These are phyloP conservation scores for Moesziomyces sp. DNA, from an alignment of 1,284 basidiomycete species.

Conservation along the genomic window DNA sequence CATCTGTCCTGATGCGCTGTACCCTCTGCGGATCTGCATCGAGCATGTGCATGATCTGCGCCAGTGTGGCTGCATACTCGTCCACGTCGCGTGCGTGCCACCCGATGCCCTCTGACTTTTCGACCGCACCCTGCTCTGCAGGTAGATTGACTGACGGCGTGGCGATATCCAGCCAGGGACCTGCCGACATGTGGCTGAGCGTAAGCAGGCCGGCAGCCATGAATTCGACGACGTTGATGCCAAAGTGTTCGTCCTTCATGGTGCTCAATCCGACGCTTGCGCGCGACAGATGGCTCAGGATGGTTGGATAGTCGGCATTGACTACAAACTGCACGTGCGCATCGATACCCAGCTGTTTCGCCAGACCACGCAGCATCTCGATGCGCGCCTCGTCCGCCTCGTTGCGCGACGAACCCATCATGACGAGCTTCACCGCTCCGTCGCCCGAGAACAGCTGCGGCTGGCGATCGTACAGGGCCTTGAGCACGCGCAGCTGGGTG, in stretches of 20 bases:
- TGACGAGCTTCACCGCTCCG: slow-evolving; percentile 67
- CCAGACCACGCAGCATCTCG: slow-evolving; percentile 74
- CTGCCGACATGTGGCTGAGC: slow-evolving; percentile 90
- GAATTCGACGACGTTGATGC: slow-evolving; percentile 96
- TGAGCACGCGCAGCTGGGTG: slow-evolving; percentile 80
- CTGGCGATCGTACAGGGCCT: slow-evolving; percentile 72
- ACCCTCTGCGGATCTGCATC: slow-evolving; percentile 70
- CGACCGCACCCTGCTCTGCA: background rate
- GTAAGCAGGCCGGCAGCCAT: slow-evolving; percentile 95
- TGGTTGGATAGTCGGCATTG: slow-evolving; percentile 81
- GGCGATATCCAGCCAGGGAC: slow-evolving; percentile 90
- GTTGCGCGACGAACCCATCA: slow-evolving; percentile 88
- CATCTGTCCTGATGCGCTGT: slow-evolving; percentile 59
- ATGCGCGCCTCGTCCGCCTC: slow-evolving; percentile 79
- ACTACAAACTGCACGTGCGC: slow-evolving; percentile 80
- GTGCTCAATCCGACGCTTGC: slow-evolving; percentile 90
- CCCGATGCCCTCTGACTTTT: background rate
- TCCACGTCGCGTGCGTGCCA: slow-evolving; percentile 73
- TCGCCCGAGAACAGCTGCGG: slow-evolving; percentile 41
- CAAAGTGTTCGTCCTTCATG: slow-evolving; percentile 99
- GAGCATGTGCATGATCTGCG: slow-evolving; percentile 76
- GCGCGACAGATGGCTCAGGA: slow-evolving; percentile 77
- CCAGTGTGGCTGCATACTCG: slow-evolving; percentile 79
- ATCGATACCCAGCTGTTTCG: slow-evolving; percentile 75
- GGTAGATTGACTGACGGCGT: slow-evolving; percentile 68